Percentiles rank a stretch among this genome's conserved stretches.
These are phyloP conservation scores for Closterium sp. DNA, from an alignment of 139 green algal genomes.

Conservation along the genomic window DNA sequence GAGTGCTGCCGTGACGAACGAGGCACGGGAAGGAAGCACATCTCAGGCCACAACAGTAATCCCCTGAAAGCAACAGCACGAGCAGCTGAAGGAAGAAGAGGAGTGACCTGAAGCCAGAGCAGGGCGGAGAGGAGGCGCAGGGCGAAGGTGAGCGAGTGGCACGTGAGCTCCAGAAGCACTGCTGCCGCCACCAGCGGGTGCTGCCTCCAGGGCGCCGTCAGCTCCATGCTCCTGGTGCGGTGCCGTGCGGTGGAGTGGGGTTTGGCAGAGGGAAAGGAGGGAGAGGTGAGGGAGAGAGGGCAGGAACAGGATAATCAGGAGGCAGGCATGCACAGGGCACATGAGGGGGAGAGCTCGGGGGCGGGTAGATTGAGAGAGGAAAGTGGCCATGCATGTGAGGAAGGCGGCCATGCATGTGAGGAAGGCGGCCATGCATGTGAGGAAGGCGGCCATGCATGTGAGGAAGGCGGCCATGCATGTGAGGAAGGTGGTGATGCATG, in stretches of 20 bases:
- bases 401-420: too few relatives aligned
- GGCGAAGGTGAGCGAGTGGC: not conserved
- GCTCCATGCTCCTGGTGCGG: not conserved
- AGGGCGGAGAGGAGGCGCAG: not conserved
- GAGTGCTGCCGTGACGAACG: too few relatives aligned
- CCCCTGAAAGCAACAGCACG: too few relatives aligned
- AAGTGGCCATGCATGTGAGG: too few relatives aligned
- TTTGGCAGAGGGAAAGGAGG: not conserved
- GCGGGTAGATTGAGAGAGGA: too few relatives aligned
- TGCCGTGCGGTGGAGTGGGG: not conserved
- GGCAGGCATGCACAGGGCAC: too few relatives aligned
- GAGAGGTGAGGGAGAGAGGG: not conserved
- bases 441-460: too few relatives aligned
- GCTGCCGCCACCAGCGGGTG: not conserved
- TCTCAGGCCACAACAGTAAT: not conserved
- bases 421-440: too few relatives aligned
- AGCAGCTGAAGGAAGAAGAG: not conserved
- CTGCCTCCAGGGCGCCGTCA: not conserved
- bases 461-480: too few relatives aligned
- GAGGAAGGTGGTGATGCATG: not conserved
- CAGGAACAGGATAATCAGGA: too few relatives aligned
- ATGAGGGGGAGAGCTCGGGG: too few relatives aligned
- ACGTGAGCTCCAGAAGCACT: not conserved
- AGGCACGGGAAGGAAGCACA: not conserved
- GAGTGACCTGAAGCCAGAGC: not conserved